Evolutionary conservation across 495 filamentous ascomycete genomes (phyloP).

Genomic region (Aspergillus sparsus): DNA sequence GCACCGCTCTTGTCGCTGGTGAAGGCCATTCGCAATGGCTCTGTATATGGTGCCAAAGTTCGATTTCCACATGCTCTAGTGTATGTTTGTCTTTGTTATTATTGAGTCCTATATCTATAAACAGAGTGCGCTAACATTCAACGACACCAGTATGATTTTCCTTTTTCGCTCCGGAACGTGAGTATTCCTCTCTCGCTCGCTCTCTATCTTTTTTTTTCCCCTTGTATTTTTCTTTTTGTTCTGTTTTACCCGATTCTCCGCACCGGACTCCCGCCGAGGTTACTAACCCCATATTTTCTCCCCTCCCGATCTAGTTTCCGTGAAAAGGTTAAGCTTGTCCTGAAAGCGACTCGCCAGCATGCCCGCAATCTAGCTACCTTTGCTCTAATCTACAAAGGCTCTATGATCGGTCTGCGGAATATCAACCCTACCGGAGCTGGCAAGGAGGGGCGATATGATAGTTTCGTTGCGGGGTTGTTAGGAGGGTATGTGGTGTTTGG

Average conservation of each 20-base stretch:
- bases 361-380: constrained; percentile 90
- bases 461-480: constrained; percentile 84
- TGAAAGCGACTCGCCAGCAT: constrained; percentile 85
- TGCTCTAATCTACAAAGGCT: constrained; percentile 82
- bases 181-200: constrained; percentile 25
- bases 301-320: constrained; percentile 55
- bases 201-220: too few species aligned
- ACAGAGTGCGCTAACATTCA: constrained; percentile 15
- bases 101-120: not conserved
- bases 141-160: constrained; percentile 73
- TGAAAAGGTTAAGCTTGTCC: constrained; percentile 74
- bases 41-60: constrained; percentile 96
- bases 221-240: too few species aligned
- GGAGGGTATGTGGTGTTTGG: constrained; percentile 96
- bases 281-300: constrained; percentile 13
- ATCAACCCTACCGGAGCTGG: constrained; percentile 61
- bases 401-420: constrained; percentile 69
- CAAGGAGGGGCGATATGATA: constrained; percentile 69
- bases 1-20: constrained; percentile 78
- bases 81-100: constrained; percentile 46
- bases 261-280: not conserved
- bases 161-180: constrained; percentile 91
- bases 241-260: not conserved
- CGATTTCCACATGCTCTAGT: constrained; percentile 98
- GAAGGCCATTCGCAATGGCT: constrained; percentile 93